Evolutionary conservation across 2,329 filamentous ascomycete genomes (phyloP).

Genomic region (Hortaea werneckii): DNA sequence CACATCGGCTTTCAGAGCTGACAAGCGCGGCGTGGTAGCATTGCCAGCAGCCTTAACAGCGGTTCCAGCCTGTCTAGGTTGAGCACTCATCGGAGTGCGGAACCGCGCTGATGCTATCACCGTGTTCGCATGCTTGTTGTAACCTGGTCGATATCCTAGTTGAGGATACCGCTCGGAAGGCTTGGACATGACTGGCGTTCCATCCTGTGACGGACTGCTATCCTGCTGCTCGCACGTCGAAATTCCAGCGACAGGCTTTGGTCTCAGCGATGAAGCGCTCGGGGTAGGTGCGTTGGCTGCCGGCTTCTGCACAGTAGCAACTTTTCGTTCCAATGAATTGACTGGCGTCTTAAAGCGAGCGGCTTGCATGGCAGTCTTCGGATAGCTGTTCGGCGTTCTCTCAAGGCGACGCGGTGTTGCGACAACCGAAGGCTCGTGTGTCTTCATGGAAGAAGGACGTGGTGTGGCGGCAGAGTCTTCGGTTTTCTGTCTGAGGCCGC

Average conservation of each 20-base stretch:
- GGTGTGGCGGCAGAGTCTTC: not conserved
- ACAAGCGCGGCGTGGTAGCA: conserved; percentile 3
- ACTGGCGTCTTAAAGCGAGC: conserved; percentile 5
- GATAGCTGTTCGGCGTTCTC: not conserved
- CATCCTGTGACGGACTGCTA: not conserved
- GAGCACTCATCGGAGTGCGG: not conserved
- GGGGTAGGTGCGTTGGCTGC: conserved; percentile 1
- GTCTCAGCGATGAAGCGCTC: conserved; percentile 3
- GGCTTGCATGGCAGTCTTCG: conserved; percentile 7
- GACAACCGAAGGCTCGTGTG: not conserved
- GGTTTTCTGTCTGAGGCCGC: conserved; percentile 6
- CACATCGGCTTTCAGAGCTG: conserved; percentile 1
- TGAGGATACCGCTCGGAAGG: conserved; percentile 6
- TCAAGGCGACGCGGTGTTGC: not conserved
- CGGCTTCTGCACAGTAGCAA: conserved; percentile 4
- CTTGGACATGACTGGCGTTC: not conserved
- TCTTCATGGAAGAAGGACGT: not conserved
- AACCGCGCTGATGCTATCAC: conserved; percentile 7
- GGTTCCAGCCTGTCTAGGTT: conserved; percentile 1
- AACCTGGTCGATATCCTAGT: not conserved
- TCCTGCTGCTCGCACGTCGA: not conserved
- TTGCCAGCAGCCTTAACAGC: conserved; percentile 1
- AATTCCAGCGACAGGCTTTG: not conserved
- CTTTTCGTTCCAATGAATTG: not conserved
- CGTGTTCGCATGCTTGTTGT: conserved; percentile 8